Base-by-base conservation (phyloP, 108 stramenopile species). In the Stephanodiscus triporus region DNA sequence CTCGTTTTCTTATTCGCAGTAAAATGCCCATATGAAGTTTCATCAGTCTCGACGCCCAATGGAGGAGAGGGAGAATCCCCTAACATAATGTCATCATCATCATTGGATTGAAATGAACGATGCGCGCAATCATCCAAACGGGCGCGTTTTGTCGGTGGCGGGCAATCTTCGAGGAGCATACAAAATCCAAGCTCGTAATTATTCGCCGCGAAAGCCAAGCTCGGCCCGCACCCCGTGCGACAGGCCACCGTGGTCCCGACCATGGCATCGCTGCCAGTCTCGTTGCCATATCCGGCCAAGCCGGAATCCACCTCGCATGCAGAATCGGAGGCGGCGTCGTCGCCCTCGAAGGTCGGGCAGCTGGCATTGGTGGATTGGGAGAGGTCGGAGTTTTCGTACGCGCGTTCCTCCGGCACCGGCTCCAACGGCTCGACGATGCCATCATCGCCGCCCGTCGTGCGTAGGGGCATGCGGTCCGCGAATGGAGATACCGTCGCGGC, bases 401-500 rank as follows among this genome's bases (percentile, higher is more conserved):
- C 27, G 8, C 10, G 27, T 38, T 59, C 58, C 37, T 59, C 58
- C 6, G 58, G 58, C 36, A 59, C 37, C 14, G 58, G 58, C 16
- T 27, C 26, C 29, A 59, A 30, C 37, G 40, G 40, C 40, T 11
- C 11, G 40, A 11, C 40, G 40, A 40, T 9, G 40, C 4, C 37
- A 36, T 38, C 29, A 32, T 57, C 27, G 27, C 27, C 5, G 17
- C 16, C 37, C 37, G 37, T 59, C 24, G 30, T 7, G 30, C 2
- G 29, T 13, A 37, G 16, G 13, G 34, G 6, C 23, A 32, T 9
- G 32, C 58, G 58, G 9, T 59, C 14, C n/a, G 9, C 26, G 34
- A 59, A 59, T 16, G 58, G 58, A 4, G 58, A 59, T 30, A 59
- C 56, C 27, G 29, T 30, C 58, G 34, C 29, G n/a, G n/a, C n/a